Evolutionary conservation across 2,329 filamentous ascomycete species (phyloP), one percentile per base, ranked within the genome.

Genomic region (Tolypocladium paradoxum): DNA sequence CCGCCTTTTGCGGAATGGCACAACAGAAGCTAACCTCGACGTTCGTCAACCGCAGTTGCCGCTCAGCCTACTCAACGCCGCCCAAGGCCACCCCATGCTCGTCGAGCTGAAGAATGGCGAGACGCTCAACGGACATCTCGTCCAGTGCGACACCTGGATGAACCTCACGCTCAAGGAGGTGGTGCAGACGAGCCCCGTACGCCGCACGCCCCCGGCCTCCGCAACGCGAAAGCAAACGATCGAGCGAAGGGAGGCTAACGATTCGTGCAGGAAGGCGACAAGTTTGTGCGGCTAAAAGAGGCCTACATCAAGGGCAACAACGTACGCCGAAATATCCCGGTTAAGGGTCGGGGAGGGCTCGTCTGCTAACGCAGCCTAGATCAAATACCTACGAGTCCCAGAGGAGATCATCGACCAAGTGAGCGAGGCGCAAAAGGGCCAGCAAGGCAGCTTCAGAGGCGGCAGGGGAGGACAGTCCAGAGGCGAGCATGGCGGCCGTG

Each of bases 81-180:
- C 93, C 60, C 91, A 96, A 77, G 93, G 93, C 79, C 90, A 96
- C 69, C 92, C 93, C 4, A 97, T 96, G 87, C 85, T 96, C 54
- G 91, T 96, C 60, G 91, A 96, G 76, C 86, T 96, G 60, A 96
- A 96, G 78, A 95, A 92, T 66, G 91, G 91, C 74, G 91, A 99
- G 73, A 97, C 93, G 0, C 81, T 99, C 56, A 99, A 97, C 73
- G 93, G 93, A 58, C 90, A 96, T 67, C 78, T 99, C 55, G 87
- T 96, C 70, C 90, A 87, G 70, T 99, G 92, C 83, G 93, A 99
- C 71, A 99, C 92, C 49, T 99, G 93, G 90, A 99, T 99, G 93
- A 99, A 99, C 74, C 76, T 99, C 62, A 97, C 92, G 2, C 74
- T 99, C 60, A 95, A 93, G 71, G 93, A 97, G 70, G 95, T 99